Evolutionary conservation across 345 rosid genomes (phyloP).

Genomic region (Citrus unshiu): DNA sequence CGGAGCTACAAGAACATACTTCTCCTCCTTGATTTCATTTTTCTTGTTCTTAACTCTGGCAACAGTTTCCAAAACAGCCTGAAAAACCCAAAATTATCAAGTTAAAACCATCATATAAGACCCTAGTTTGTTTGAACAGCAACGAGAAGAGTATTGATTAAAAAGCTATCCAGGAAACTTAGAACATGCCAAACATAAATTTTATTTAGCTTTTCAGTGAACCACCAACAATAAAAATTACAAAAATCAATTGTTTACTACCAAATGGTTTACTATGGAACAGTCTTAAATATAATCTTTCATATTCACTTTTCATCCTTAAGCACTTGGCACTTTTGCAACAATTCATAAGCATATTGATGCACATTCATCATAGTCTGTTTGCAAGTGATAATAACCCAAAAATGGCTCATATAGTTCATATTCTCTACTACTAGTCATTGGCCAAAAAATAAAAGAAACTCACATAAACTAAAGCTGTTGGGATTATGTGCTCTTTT

Average conservation of each 20-base stretch:
- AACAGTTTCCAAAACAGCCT: slow-evolving; percentile 94
- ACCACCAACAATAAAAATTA: background rate
- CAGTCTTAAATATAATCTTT: background rate
- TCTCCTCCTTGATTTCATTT: slow-evolving; percentile 85
- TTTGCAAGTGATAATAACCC: background rate
- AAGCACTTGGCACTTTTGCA: background rate
- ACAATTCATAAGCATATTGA: background rate
- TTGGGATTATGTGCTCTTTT: no score
- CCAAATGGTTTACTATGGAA: background rate
- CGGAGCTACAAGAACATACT: slow-evolving; percentile 46
- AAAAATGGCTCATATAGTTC: background rate
- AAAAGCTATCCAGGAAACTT: background rate
- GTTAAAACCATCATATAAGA: background rate
- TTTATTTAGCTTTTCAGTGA: background rate
- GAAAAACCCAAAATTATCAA: slow-evolving; percentile 18
- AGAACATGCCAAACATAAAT: background rate
- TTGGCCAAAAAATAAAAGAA: background rate
- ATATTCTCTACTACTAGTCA: background rate
- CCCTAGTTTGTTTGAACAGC: background rate
- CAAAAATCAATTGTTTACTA: background rate
- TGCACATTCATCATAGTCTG: background rate
- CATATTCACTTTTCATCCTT: background rate
- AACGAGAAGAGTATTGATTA: background rate
- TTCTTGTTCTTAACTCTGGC: slow-evolving; percentile 81
- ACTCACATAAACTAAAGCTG: background rate